phyloP scores from a whole-genome alignment of 345 rosid genomes.

The Acer yangbiense region DNA sequence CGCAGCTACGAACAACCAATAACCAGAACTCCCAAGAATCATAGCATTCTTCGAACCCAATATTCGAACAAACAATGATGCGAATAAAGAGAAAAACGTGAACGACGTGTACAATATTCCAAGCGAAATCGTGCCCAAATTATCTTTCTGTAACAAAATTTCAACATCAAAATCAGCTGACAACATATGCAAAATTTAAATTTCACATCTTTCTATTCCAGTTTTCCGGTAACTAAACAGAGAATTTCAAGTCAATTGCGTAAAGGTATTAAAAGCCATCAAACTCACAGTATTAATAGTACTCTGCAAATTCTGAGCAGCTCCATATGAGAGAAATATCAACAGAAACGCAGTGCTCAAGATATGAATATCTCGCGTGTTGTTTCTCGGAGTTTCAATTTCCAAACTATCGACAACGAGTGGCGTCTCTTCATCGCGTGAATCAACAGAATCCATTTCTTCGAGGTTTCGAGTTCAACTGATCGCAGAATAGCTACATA shows the following conservation, averaged over 20 bases:
- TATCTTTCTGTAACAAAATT: slow-evolving; percentile 50
- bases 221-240: not conserved
- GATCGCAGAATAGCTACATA: slow-evolving; percentile 13
- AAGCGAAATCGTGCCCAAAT: slow-evolving; percentile 79
- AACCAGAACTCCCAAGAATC: slow-evolving; percentile 83
- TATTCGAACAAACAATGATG: slow-evolving; percentile 77
- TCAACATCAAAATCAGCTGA: slow-evolving; percentile 5
- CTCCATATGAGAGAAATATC: slow-evolving; percentile 84
- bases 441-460: slow-evolving; percentile 42
- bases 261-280: not conserved
- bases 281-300: slow-evolving; percentile 72
- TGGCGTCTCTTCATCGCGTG: slow-evolving; percentile 62
- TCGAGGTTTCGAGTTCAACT: slow-evolving; percentile 6
- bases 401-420: slow-evolving; percentile 46
- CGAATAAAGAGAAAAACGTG: slow-evolving; percentile 77
- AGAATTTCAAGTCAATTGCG: not conserved
- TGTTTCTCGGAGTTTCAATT: slow-evolving; percentile 34
- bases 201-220: slow-evolving; percentile 6
- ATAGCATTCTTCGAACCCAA: slow-evolving; percentile 85
- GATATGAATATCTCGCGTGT: slow-evolving; percentile 72
- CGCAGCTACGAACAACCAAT: slow-evolving; percentile 89
- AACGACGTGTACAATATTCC: slow-evolving; percentile 89
- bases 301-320: slow-evolving; percentile 93
- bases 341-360: slow-evolving; percentile 78
- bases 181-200: not conserved